Base-by-base conservation (phyloP, 2,329 filamentous ascomycete genomes). In the Lachnellula arida region DNA sequence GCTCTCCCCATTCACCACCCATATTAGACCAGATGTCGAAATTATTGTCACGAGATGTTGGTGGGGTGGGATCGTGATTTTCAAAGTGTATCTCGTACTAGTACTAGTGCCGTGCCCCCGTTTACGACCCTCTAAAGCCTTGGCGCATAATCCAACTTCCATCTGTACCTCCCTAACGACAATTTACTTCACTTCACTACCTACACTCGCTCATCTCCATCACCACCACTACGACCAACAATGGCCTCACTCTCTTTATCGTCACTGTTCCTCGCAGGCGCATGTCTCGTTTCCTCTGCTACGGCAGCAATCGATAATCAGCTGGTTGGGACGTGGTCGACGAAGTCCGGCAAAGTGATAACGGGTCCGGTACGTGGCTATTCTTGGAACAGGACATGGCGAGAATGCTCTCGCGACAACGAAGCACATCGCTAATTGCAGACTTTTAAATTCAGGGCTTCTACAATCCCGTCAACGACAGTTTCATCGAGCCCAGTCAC, bases 251-350 rank as follows among this genome's bases (percentile, higher is more conserved):
- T 59, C 58, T 68, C 61, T 56, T 64, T 66, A 62, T 71, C 59
- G 62, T 72, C 68, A 62, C 63, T 76, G 58, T 65, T 77, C 39
- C 53, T 68, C 51, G 64, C 61, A 57, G 59, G 66, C 60, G 64
- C 60, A 55, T 65, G 54, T 57, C 50, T 70, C 2, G 12, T 60
- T 11, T 53, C 61, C 11, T 57, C 71, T 56, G 67, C 71, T 49
- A 71, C 72, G 50, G 72, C 76, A 34, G 72, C 70, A 67, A 64
- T 69, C 39, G 74, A 79, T 60, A 68, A 75, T 34, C 73, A 79
- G 51, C 72, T 89, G 34, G 78, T 83, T n/a, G 86, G 86, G 56
- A 89, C 86, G 56, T 90, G 86, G 86, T 80, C 81, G 15, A 86
- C 84, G 46, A 90, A 89, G 71, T 86, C 84, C 25, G 82, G 80